Conservation (phyloP, 2,329 filamentous ascomycete species). For the Nigrospora osmanthi region DNA sequence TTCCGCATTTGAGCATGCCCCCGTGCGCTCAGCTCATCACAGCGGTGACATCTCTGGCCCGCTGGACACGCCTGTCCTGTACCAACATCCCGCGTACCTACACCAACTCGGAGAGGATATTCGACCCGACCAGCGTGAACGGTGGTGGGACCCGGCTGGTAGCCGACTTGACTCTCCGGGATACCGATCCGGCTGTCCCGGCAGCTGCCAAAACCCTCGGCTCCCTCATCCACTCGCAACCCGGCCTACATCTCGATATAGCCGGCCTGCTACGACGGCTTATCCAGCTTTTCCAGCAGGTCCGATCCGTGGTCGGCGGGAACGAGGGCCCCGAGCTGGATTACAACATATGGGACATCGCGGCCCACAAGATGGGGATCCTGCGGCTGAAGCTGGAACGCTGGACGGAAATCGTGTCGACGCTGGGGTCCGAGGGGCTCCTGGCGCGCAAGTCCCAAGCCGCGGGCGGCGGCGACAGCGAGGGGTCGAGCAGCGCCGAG, state of each 20-base stretch:
- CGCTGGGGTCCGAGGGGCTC: constrained; percentile 20
- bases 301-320: constrained; percentile 15
- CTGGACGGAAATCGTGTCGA: constrained; percentile 36
- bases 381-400: constrained; percentile 36
- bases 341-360: constrained; percentile 40
- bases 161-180: not conserved
- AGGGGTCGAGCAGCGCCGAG: not conserved
- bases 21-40: constrained; percentile 39
- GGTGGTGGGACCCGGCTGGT: not conserved
- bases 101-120: not conserved
- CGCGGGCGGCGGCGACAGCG: not conserved
- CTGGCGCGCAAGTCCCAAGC: constrained; percentile 2
- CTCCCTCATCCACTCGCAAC: constrained; percentile 32
- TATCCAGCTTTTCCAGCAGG: constrained; percentile 33
- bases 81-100: constrained; percentile 16
- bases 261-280: constrained; percentile 31
- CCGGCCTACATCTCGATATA: constrained; percentile 36
- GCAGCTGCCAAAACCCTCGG: constrained; percentile 31
- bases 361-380: constrained; percentile 37
- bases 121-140: not conserved
- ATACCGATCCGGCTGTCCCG: constrained; percentile 26
- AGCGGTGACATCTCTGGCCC: constrained; percentile 39
- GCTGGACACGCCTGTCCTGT: constrained; percentile 40
- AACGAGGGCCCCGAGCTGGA: constrained; percentile 24
- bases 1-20: constrained; percentile 37